Evolutionary conservation across 768 basidiomycete species (phyloP).

Genomic region (Leccinum arenicola): DNA sequence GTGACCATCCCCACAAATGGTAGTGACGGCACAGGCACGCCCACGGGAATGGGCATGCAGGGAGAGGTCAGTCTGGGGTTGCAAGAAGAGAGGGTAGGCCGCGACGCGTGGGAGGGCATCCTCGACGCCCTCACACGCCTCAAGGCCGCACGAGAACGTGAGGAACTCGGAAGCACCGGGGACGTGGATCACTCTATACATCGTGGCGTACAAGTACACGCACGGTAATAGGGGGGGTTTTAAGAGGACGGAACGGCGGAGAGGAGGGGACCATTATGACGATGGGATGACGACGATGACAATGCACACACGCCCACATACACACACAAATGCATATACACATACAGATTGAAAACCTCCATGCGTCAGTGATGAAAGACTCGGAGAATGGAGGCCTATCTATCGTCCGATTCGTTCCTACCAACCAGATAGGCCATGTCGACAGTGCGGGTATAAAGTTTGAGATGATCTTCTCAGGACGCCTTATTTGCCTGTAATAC

Average conservation of each 20-base stretch:
- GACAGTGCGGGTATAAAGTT: conserved; percentile 18
- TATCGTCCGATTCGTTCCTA: background rate
- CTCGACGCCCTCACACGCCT: conserved; percentile 64
- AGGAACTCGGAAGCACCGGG: conserved; percentile 4
- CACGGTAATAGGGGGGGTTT: conserved; percentile 17
- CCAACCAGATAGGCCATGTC: conserved; percentile 4
- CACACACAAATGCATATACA: background rate
- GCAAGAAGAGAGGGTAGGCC: conserved; percentile 73
- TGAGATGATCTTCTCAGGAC: conserved; percentile 18
- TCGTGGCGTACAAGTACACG: conserved; percentile 17
- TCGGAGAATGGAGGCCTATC: conserved; percentile 8
- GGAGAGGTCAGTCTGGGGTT: conserved; percentile 52
- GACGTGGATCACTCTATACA: conserved; percentile 9
- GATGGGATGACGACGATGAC: conserved; percentile 8
- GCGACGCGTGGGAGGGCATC: conserved; percentile 77
- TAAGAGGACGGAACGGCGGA: conserved; percentile 2
- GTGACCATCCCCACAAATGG: conserved; percentile 60
- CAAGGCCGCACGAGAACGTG: conserved; percentile 44
- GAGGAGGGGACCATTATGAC: background rate
- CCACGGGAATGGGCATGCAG: conserved; percentile 8
- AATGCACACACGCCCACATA: background rate
- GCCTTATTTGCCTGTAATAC: conserved; percentile 10
- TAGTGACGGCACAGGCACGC: conserved; percentile 12
- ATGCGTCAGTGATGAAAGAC: conserved; percentile 19
- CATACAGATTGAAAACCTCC: conserved; percentile 2